Percentiles rank a stretch among this genome's conserved stretches.
These are phyloP conservation scores for Cladorrhinum sp. DNA, from an alignment of 2,329 filamentous ascomycete genomes.

Conservation along the genomic window DNA sequence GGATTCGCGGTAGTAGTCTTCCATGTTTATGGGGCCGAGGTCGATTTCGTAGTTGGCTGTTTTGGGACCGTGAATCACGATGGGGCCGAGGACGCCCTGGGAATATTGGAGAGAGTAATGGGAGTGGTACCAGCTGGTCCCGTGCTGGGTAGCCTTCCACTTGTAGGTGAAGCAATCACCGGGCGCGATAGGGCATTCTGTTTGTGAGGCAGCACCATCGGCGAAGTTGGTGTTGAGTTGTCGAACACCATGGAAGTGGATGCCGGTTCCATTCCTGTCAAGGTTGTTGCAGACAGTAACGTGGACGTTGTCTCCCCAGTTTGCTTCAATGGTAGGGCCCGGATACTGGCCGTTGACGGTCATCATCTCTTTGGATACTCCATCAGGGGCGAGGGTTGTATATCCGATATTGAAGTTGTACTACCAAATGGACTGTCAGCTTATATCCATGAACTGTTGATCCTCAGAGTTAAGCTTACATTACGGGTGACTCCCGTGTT, in stretches of 20 bases:
- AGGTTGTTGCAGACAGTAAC: slow-evolving; percentile 4
- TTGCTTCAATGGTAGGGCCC: slow-evolving; percentile 7
- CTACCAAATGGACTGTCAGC: background rate
- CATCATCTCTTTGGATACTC: slow-evolving; percentile 3
- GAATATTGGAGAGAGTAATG: slow-evolving; percentile 32
- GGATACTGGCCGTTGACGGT: slow-evolving; percentile 9
- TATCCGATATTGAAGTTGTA: slow-evolving; percentile 5
- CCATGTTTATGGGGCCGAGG: slow-evolving; percentile 12
- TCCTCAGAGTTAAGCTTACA: background rate
- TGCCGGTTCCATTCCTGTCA: slow-evolving; percentile 1
- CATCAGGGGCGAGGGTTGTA: slow-evolving; percentile 5
- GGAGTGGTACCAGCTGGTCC: slow-evolving; percentile 35
- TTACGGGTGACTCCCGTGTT: slow-evolving; percentile 4
- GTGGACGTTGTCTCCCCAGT: slow-evolving; percentile 7
- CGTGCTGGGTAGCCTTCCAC: slow-evolving; percentile 33
- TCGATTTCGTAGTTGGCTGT: slow-evolving; percentile 15
- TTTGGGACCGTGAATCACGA: slow-evolving; percentile 17
- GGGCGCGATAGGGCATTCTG: slow-evolving; percentile 47
- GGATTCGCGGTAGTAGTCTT: slow-evolving; percentile 8
- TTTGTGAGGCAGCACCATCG: slow-evolving; percentile 11
- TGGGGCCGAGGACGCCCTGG: slow-evolving; percentile 17
- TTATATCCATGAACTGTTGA: background rate
- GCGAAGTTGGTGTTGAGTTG: slow-evolving; percentile 3
- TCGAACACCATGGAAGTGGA: slow-evolving; percentile 17
- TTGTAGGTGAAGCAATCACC: slow-evolving; percentile 36